phyloP scores from a whole-genome alignment of 371 early-diverging fungal species.

The Mortierella sp. region DNA sequence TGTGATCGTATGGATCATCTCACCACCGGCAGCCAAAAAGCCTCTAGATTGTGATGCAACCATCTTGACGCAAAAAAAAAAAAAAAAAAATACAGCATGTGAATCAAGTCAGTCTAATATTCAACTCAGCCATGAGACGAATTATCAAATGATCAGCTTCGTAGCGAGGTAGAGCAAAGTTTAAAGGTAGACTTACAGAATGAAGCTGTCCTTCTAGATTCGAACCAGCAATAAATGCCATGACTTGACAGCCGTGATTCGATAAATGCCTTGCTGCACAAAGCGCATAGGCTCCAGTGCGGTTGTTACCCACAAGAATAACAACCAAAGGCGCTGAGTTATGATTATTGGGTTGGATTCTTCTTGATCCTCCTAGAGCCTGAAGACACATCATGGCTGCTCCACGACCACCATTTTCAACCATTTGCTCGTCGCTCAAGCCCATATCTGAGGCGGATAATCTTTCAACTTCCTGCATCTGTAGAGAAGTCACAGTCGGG shows the following conservation, averaged over 20 bases:
- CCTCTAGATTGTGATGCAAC: constrained; percentile 38
- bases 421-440: constrained; percentile 76
- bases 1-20: constrained; percentile 34
- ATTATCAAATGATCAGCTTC: too few species aligned
- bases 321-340: constrained; percentile 79
- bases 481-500: constrained; percentile 67
- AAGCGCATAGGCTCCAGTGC: constrained; percentile 78
- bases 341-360: constrained; percentile 76
- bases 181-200: constrained; percentile 23
- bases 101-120: background rate
- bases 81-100: background rate
- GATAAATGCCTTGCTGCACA: constrained; percentile 79
- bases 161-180: background rate
- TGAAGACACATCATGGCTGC: constrained; percentile 76
- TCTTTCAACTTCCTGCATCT: constrained; percentile 74
- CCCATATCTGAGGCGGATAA: constrained; percentile 69
- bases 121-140: background rate
- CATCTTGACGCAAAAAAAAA: constrained; percentile 10
- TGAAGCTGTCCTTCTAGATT: constrained; percentile 45
- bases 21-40: constrained; percentile 38
- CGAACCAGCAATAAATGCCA: constrained; percentile 69
- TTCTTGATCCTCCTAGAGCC: constrained; percentile 76
- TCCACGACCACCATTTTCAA: constrained; percentile 88
- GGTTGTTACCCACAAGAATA: constrained; percentile 80
- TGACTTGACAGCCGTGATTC: constrained; percentile 79